phyloP scores from a whole-genome alignment of 768 basidiomycete species.

The Boletales sp. region DNA sequence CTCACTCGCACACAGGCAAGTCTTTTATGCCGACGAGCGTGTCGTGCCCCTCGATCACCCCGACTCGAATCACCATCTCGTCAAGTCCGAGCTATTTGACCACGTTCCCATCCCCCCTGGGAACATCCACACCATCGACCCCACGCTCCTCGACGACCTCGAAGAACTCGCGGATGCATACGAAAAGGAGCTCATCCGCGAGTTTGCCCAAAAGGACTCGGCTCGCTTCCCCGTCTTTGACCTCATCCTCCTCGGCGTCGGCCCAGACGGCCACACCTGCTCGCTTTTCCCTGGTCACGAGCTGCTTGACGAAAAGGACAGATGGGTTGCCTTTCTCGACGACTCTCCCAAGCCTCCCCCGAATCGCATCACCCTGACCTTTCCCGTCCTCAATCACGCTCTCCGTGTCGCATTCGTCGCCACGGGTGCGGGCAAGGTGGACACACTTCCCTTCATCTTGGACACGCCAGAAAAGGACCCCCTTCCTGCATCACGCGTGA shows the following conservation, averaged over 20 bases:
- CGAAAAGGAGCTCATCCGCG: conserved; percentile 78
- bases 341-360: conserved; percentile 94
- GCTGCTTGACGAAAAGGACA: conserved; percentile 78
- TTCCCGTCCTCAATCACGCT: conserved; percentile 88
- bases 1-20: conserved; percentile 60
- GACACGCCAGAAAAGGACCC: conserved; percentile 63
- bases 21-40: conserved; percentile 97
- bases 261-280: conserved; percentile 97
- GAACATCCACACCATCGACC: conserved; percentile 85
- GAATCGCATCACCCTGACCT: conserved; percentile 88
- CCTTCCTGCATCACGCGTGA: conserved; percentile 81
- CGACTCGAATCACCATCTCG: conserved; percentile 89
- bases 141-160: conserved; percentile 58
- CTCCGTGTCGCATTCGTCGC: conserved; percentile 87
- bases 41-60: conserved; percentile 88
- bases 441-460: conserved; percentile 66
- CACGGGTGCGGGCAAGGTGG: conserved; percentile 76
- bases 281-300: conserved; percentile 94
- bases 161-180: conserved; percentile 81
- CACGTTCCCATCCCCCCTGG: conserved; percentile 72
- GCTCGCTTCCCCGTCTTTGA: conserved; percentile 98
- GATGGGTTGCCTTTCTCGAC: conserved; percentile 92
- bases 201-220: conserved; percentile 89
- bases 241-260: conserved; percentile 94
- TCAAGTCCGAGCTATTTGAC: conserved; percentile 68